Evolutionary conservation across 768 basidiomycete genomes (phyloP), one percentile per base, ranked within the genome.

Genomic region (Candolleomyces efflorescens): DNA sequence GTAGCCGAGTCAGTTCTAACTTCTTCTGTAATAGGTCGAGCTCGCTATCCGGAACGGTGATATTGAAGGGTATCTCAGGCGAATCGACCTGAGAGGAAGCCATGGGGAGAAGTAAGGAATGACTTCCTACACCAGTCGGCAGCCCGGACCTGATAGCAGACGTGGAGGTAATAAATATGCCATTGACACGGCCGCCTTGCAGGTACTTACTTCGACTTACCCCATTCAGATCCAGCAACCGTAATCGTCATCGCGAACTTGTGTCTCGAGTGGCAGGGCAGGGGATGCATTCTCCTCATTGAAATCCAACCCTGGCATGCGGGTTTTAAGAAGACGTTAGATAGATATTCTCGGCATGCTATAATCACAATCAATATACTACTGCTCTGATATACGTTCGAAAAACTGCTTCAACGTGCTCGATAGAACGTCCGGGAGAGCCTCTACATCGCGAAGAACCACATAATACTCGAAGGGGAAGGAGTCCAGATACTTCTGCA

Each of bases 381-480:
- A 86, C 64, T 86, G 82, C 63, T 90, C 91, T 9, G 89, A 87
- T 54, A 92, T 81, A 55, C 87, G 80, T 69, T 93, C 90, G 62
- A 94, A 93, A 69, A 94, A 99, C 70, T 98, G 94, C 66, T 90
- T 89, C 59, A 99, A 73, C 1, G 93, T 97, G 48, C 86, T 85
- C 20, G 90, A 81, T 62, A 99, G 74, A 12, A 97, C 92, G 55
- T 94, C 90, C 3, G 97, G 96, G 38, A 99, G 73, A 17, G 92
- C 87, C 71, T 96, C 94, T 45, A 96, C 92, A 62, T 89, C 83
- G 59, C 94, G 77, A 52, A 99, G 70, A n/a, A 99, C 87, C 49
- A 98, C 89, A 63, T 94, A 98, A 67, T 95, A 96, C 73, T 98
- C 93, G 74, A 98, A 98, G 0, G 97, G 97, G 82, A 98, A 98